These are phyloP conservation scores for Colletotrichum simmondsii DNA, from an alignment of 2,329 filamentous ascomycete species.

Conservation along the genomic window DNA sequence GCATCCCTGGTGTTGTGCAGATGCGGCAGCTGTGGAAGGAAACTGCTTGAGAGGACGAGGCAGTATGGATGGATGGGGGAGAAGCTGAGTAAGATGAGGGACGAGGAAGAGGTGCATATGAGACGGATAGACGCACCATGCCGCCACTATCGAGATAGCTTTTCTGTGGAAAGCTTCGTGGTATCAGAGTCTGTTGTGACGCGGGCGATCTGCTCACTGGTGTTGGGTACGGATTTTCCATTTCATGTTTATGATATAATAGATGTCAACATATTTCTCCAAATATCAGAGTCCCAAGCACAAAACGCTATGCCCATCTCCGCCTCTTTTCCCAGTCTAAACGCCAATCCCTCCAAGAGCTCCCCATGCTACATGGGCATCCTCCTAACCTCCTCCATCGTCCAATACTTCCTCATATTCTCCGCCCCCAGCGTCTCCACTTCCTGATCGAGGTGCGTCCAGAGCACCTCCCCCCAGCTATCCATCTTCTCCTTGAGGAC, in stretches of 20 bases:
- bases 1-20: constrained; percentile 56
- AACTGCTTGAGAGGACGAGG: constrained; percentile 41
- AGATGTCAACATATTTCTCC: background rate
- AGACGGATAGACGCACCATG: background rate
- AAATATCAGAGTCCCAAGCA: background rate
- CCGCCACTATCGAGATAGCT: background rate
- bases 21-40: constrained; percentile 58
- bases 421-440: constrained; percentile 82
- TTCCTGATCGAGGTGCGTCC: constrained; percentile 87
- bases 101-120: background rate
- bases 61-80: background rate
- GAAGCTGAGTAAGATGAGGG: background rate
- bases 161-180: background rate
- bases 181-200: background rate
- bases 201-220: background rate
- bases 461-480: constrained; percentile 80
- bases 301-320: background rate
- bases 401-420: constrained; percentile 90
- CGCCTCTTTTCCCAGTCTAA: background rate
- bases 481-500: constrained; percentile 80
- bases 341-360: background rate
- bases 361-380: too few species aligned
- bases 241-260: constrained; percentile 20
- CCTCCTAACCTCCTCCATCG: constrained; percentile 75
- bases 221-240: background rate